Base-by-base conservation (phyloP, 352 stramenopile genomes). In the Lagenidium giganteum region DNA sequence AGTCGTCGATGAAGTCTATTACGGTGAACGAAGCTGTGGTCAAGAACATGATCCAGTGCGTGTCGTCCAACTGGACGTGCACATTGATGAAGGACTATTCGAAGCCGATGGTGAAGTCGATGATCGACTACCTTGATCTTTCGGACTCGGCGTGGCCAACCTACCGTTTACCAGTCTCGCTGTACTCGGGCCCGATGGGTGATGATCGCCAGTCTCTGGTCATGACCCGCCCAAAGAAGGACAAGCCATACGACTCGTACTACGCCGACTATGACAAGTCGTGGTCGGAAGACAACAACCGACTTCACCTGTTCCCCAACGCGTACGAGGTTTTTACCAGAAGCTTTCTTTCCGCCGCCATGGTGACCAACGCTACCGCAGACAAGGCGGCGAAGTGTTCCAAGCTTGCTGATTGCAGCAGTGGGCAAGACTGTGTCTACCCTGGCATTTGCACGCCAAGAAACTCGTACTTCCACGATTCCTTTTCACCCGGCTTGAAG, bases 251-350 rank as follows among this genome's bases (percentile, higher is more conserved):
- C n/a, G 56, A 77, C 25, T 31, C 23, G 20, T 66, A 69, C 41
- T 64, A 63, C 30, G 73, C 70, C 20, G 51, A 78, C 6, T 80
- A 66, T 44, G 83, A 75, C 32, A 51, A 58, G 5, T 63, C 68
- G 0, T 87, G 68, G 68, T 75, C 64, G 25, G 68, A 90, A 16
- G 56, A 75, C 17, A 42, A 56, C 12, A 70, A 79, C 53, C 56
- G 65, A 21, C 45, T 89, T 7, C 64, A 67, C 9, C 46, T 93
- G 14, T 90, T 90, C 58, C 81, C 81, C 20, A 91, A 91, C 43
- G 78, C 76, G 8, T 90, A 90, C 53, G 78, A 93, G 49, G 63
- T 68, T 11, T 93, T 93, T 38, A 83, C 70, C 22, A 73, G 78
- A 17, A 51, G 73, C 1, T 91, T 89, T 47, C 54, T 93, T 8